Percentiles rank a stretch among this genome's conserved stretches.
Evolutionary conservation across 495 filamentous ascomycete species (phyloP).

Genomic region (Lepraria neglecta): DNA sequence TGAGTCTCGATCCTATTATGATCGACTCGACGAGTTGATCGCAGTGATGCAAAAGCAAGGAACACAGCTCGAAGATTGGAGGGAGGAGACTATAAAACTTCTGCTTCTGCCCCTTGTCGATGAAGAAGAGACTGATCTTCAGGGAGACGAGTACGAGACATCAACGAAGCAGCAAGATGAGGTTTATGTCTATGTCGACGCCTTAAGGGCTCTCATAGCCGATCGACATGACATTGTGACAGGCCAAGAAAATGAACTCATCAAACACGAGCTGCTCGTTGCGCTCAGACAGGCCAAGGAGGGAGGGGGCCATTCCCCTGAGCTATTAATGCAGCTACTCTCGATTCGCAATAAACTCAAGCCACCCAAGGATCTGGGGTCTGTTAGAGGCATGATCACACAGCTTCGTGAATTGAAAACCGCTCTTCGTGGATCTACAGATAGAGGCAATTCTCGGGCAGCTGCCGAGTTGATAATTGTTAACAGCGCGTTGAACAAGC

Average conservation of each 20-base stretch:
- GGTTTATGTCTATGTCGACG: conserved; percentile 76
- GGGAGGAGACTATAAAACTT: conserved; percentile 60
- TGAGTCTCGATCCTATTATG: conserved; percentile 51
- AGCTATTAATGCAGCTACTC: conserved; percentile 59
- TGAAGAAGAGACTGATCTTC: conserved; percentile 67
- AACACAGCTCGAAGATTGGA: conserved; percentile 62
- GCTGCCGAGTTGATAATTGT: conserved; percentile 58
- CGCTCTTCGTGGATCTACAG: conserved; percentile 54
- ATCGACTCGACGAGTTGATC: conserved; percentile 50
- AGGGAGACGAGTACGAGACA: conserved; percentile 82
- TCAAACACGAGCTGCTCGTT: conserved; percentile 64
- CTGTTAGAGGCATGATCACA: conserved; percentile 61
- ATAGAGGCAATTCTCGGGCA: conserved; percentile 57
- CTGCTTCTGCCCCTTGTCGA: conserved; percentile 73
- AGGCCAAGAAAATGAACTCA: conserved; percentile 68
- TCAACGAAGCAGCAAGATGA: conserved; percentile 82
- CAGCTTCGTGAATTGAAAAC: conserved; percentile 59
- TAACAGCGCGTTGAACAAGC: conserved; percentile 46
- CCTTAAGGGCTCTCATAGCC: conserved; percentile 63
- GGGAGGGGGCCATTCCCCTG: conserved; percentile 64
- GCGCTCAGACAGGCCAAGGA: conserved; percentile 53
- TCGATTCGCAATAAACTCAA: conserved; percentile 49
- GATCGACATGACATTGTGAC: conserved; percentile 72
- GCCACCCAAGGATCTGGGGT: conserved; percentile 51
- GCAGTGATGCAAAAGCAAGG: conserved; percentile 62